These are phyloP conservation scores for Musa balbisiana DNA, from an alignment of 202 grass and related monocot genomes.

Conservation along the genomic window DNA sequence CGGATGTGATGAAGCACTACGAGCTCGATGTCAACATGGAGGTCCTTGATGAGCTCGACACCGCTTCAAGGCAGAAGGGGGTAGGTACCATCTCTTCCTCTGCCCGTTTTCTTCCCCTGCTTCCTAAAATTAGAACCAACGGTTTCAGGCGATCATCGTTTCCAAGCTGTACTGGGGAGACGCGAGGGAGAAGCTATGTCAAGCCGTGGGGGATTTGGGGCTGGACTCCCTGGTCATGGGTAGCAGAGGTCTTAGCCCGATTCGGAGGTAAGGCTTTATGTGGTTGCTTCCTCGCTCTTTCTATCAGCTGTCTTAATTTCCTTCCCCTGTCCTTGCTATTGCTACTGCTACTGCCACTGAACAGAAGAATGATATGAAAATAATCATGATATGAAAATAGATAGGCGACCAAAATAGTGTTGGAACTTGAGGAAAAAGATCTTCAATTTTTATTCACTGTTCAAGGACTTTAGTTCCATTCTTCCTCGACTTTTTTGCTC, in stretches of 20 bases:
- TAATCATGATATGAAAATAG: no score
- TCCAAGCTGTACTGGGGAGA: slow-evolving; percentile 86
- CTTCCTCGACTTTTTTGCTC: no score
- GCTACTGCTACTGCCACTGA: no score
- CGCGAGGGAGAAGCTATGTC: slow-evolving; percentile 86
- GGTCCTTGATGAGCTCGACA: slow-evolving; percentile 91
- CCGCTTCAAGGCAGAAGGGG: slow-evolving; percentile 70
- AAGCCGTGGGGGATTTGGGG: slow-evolving; percentile 49
- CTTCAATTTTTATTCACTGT: no score
- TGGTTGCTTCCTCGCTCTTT: no score
- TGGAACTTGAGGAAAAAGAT: no score
- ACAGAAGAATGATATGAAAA: no score
- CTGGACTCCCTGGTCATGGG: slow-evolving; percentile 76
- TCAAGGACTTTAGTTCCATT: no score
- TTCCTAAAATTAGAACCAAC: neutral
- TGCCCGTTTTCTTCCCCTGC: neutral
- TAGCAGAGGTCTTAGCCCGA: slow-evolving; percentile 56
- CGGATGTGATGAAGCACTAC: slow-evolving; percentile 63
- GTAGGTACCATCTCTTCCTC: slow-evolving; percentile 31
- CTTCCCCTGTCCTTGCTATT: no score
- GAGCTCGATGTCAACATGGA: slow-evolving; percentile 45
- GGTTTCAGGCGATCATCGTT: slow-evolving; percentile 37
- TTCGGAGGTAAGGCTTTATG: slow-evolving; percentile 48
- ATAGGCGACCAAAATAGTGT: no score
- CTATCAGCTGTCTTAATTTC: no score